phyloP scores from a whole-genome alignment of 1,284 basidiomycete species.

The Stygiomarasmius scandens region DNA sequence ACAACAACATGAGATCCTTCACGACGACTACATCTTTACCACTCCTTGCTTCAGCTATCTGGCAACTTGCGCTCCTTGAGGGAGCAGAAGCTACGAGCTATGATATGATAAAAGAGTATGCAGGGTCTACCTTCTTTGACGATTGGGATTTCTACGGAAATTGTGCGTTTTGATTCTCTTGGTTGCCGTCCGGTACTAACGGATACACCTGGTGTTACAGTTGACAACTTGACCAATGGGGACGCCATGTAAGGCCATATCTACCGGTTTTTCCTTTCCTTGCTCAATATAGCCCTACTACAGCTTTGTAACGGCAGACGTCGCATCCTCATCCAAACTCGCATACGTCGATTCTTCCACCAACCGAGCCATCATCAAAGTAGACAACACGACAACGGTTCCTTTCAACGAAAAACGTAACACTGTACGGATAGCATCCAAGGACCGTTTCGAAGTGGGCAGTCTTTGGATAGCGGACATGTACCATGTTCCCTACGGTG shows the following conservation, averaged over 20 bases:
- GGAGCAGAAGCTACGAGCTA: slow-evolving; percentile 38
- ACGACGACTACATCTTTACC: not conserved
- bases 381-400: slow-evolving; percentile 67
- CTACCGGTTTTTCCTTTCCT: not conserved
- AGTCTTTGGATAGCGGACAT: slow-evolving; percentile 70
- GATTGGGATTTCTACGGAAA: slow-evolving; percentile 57
- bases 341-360: slow-evolving; percentile 63
- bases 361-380: slow-evolving; percentile 68
- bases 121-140: slow-evolving; percentile 55
- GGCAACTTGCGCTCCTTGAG: not conserved
- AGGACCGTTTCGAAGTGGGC: slow-evolving; percentile 61
- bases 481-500: slow-evolving; percentile 70
- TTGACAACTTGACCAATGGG: slow-evolving; percentile 72
- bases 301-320: slow-evolving; percentile 58
- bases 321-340: slow-evolving; percentile 52
- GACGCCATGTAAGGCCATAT: slow-evolving; percentile 52
- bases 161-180: slow-evolving; percentile 36
- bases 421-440: slow-evolving; percentile 65
- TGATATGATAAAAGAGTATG: slow-evolving; percentile 48
- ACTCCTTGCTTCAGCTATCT: slow-evolving; percentile 7
- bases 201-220: slow-evolving; percentile 33
- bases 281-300: not conserved
- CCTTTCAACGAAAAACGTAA: slow-evolving; percentile 68
- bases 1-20: not conserved
- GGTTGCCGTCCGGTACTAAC: not conserved